A percentile compares a stretch with the other conserved stretches of the same genome.
phyloP scores from a whole-genome alignment of 2,329 filamentous ascomycete species.

The Shiraia bambusicola region DNA sequence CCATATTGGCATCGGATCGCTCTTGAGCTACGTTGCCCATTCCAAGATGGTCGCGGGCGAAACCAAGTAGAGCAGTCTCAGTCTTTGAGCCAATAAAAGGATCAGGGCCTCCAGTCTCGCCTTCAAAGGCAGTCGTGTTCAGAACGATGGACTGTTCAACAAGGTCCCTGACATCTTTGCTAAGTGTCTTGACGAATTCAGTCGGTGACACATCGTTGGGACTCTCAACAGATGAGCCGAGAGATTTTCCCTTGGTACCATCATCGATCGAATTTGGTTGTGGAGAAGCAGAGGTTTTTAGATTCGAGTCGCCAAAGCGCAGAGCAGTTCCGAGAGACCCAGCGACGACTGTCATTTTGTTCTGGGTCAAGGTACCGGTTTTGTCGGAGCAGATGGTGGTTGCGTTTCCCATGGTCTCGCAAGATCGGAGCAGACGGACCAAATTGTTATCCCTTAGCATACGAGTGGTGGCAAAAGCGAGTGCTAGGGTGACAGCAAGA shows the following conservation, averaged over 20 bases:
- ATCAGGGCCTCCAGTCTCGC: slow-evolving; percentile 44
- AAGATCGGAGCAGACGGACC: slow-evolving; percentile 67
- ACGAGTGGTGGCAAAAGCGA: slow-evolving; percentile 67
- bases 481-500: slow-evolving; percentile 66
- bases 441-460: slow-evolving; percentile 71
- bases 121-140: slow-evolving; percentile 48
- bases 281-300: slow-evolving; percentile 22
- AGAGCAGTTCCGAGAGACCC: slow-evolving; percentile 64
- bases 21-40: slow-evolving; percentile 64
- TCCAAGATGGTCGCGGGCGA: slow-evolving; percentile 65
- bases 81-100: slow-evolving; percentile 76
- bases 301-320: slow-evolving; percentile 54
- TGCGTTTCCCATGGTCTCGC: slow-evolving; percentile 71
- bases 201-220: slow-evolving; percentile 53
- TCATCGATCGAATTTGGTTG: slow-evolving; percentile 22
- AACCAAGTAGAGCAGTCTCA: slow-evolving; percentile 71
- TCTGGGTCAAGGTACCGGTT: slow-evolving; percentile 45
- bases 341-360: slow-evolving; percentile 65
- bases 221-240: slow-evolving; percentile 41
- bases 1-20: slow-evolving; percentile 61
- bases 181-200: slow-evolving; percentile 58
- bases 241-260: slow-evolving; percentile 35
- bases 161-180: slow-evolving; percentile 55
- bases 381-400: slow-evolving; percentile 75
- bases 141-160: slow-evolving; percentile 58